These are phyloP conservation scores for Myotisia sp. DNA, from an alignment of 2,329 filamentous ascomycete species.

Conservation along the genomic window DNA sequence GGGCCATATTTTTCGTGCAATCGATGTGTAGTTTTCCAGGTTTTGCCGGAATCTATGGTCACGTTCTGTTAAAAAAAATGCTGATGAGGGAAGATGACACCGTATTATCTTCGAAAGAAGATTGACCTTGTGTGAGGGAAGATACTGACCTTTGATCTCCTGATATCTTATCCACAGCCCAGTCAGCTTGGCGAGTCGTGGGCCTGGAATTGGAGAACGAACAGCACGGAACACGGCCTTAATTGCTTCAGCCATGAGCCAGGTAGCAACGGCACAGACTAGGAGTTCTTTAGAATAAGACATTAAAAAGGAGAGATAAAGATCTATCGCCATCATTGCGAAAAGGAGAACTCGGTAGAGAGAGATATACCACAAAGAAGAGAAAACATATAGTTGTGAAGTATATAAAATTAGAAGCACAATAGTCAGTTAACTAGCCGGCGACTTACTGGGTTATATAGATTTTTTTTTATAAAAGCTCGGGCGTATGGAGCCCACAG, in stretches of 20 bases:
- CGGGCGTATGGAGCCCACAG: no score
- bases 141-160: slow-evolving; percentile 8
- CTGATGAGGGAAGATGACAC: neutral
- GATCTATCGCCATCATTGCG: no score
- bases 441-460: no score
- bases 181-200: slow-evolving; percentile 12
- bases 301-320: no score
- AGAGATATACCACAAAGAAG: no score
- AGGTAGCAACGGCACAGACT: neutral
- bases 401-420: no score
- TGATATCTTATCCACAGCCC: slow-evolving; percentile 10
- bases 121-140: neutral
- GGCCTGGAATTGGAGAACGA: slow-evolving; percentile 12
- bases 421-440: no score
- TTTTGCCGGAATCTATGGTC: neutral
- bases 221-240: slow-evolving; percentile 2
- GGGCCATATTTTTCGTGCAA: slow-evolving; percentile 12
- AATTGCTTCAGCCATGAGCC: slow-evolving; percentile 2
- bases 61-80: neutral
- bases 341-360: no score
- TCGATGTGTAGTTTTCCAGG: slow-evolving; percentile 2
- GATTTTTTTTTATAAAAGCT: no score
- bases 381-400: no score
- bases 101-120: neutral
- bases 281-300: no score